Conservation (phyloP, 116 monocot genomes). For the Phalaenopsis hybrid region DNA sequence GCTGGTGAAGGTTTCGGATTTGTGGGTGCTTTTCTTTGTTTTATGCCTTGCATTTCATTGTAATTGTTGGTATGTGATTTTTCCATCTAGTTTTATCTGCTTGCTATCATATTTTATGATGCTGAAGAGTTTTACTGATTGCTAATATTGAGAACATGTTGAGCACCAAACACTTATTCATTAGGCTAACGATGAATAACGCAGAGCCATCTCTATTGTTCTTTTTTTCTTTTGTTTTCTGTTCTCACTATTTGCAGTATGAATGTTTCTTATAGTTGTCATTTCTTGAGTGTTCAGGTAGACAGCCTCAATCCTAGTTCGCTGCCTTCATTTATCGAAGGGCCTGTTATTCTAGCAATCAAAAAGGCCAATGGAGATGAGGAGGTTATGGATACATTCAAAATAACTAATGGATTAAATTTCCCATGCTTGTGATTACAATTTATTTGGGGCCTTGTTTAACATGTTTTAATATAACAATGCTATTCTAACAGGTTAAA, state of each 20-base stretch:
- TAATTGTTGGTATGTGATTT: no score
- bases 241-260: neutral
- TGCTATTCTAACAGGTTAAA: slow-evolving; percentile 48
- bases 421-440: neutral
- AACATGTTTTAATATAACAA: neutral
- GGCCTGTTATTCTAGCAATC: slow-evolving; percentile 71
- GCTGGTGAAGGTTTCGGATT: neutral
- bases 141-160: no score
- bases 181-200: neutral
- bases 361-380: slow-evolving; percentile 96
- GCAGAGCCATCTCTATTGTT: neutral
- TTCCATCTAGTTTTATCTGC: no score
- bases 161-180: neutral
- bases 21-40: neutral
- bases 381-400: slow-evolving; percentile 43
- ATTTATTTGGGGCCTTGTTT: neutral
- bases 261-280: neutral
- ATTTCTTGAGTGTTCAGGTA: slow-evolving; percentile 31
- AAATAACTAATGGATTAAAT: neutral
- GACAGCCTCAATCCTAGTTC: slow-evolving; percentile 79
- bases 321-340: slow-evolving; percentile 47
- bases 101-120: no score
- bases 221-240: neutral
- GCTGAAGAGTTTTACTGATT: no score
- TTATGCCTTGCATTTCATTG: neutral